Evolutionary conservation across 78 protist genomes (phyloP).

Genomic region (Dictyostelium brefeldianum): DNA sequence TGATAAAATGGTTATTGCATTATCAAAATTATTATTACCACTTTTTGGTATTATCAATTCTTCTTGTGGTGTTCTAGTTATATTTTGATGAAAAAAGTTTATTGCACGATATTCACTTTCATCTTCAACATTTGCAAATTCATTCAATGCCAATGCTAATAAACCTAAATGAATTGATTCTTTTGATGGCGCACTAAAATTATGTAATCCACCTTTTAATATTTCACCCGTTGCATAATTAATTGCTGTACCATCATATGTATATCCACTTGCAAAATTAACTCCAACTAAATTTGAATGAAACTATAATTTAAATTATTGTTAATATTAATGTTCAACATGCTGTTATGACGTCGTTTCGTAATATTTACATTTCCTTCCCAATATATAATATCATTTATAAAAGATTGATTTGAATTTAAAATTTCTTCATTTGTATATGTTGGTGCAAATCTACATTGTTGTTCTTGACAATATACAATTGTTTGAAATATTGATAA

Average conservation of each 20-base stretch:
- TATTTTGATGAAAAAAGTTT: slow-evolving; percentile 46
- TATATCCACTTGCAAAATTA: slow-evolving; percentile 46
- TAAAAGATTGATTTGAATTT: not conserved
- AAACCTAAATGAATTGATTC: slow-evolving; percentile 75
- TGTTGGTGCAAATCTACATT: slow-evolving; percentile 31
- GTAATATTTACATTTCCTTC: slow-evolving; percentile 74
- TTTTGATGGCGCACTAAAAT: slow-evolving; percentile 83
- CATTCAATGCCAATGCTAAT: slow-evolving; percentile 25
- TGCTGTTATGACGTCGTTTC: too few species aligned
- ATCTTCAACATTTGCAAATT: not conserved
- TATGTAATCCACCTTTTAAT: slow-evolving; percentile 13
- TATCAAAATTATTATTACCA: slow-evolving; percentile 40
- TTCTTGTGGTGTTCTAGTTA: not conserved
- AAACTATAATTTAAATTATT: slow-evolving; percentile 19
- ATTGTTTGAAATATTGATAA: too few species aligned
- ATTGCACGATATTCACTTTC: slow-evolving; percentile 11
- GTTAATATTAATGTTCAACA: too few species aligned
- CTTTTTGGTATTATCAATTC: not conserved
- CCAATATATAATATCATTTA: slow-evolving; percentile 55
- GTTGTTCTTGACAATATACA: not conserved
- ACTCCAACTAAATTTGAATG: slow-evolving; percentile 26
- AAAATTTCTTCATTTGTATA: not conserved
- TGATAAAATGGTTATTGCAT: slow-evolving; percentile 30
- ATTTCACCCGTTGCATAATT: slow-evolving; percentile 57
- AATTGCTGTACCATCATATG: slow-evolving; percentile 74